Evolutionary conservation across 352 stramenopile genomes (phyloP).

Genomic region (Pythium folliculosum): DNA sequence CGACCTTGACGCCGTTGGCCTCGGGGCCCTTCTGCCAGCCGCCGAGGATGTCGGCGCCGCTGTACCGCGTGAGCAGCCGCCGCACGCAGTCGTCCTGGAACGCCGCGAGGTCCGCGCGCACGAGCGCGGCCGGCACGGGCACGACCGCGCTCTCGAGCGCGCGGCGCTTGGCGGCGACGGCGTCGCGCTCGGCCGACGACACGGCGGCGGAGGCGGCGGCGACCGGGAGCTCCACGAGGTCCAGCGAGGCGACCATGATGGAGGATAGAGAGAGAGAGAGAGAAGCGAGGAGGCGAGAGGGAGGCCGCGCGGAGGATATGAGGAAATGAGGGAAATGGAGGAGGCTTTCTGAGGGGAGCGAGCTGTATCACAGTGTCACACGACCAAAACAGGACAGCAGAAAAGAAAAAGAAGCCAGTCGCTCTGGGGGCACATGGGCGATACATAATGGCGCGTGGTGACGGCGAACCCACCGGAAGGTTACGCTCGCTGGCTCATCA

Average conservation of each 20-base stretch:
- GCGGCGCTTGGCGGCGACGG: slow-evolving; percentile 22
- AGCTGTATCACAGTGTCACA: slow-evolving; percentile 1
- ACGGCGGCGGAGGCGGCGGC: not conserved
- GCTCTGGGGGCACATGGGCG: not conserved
- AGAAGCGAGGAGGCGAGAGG: not conserved
- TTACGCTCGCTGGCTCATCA: not conserved
- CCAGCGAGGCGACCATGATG: slow-evolving; percentile 14
- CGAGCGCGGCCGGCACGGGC: slow-evolving; percentile 46
- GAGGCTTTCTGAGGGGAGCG: not conserved
- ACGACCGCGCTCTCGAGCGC: slow-evolving; percentile 41
- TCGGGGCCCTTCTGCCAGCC: slow-evolving; percentile 64
- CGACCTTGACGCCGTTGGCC: slow-evolving; percentile 71
- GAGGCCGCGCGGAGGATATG: not conserved
- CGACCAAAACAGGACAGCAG: not conserved
- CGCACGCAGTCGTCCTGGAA: slow-evolving; percentile 61
- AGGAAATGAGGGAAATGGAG: not conserved
- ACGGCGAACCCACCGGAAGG: not conserved
- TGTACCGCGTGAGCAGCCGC: slow-evolving; percentile 56
- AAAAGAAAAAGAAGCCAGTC: not conserved
- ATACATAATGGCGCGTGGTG: not conserved
- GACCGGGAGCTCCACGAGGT: not conserved
- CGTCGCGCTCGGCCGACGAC: not conserved
- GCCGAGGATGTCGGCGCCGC: slow-evolving; percentile 57
- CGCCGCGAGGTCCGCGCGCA: slow-evolving; percentile 46
- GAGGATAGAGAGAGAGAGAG: not conserved